A percentile compares a stretch with the other conserved stretches of the same genome.
Evolutionary conservation across 1,139 yeast species (phyloP).

Genomic region (Zygosaccharomyces sapae): DNA sequence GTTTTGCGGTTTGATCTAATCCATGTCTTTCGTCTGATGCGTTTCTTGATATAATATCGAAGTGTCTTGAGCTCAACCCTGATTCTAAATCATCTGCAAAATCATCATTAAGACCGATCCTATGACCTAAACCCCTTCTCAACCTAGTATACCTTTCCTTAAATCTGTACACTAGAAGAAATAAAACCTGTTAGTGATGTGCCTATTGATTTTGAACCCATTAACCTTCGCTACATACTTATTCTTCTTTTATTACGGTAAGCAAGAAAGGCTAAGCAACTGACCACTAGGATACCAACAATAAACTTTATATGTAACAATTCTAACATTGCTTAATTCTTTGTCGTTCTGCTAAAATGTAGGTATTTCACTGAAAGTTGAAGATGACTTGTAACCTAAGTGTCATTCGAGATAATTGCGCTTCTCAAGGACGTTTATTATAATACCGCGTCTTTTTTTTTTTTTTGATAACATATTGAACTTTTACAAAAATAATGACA

Average conservation of each 20-base stretch:
- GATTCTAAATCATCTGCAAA: constrained; percentile 58
- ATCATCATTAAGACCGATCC: constrained; percentile 32
- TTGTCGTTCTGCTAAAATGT: not conserved
- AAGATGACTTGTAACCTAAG: not conserved
- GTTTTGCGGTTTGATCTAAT: constrained; percentile 52
- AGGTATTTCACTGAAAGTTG: not conserved
- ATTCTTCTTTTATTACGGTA: constrained; percentile 12
- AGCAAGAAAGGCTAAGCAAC: constrained; percentile 8
- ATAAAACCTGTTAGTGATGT: too few relatives aligned
- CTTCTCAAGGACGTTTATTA: too few relatives aligned
- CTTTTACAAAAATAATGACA: not conserved
- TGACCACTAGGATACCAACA: constrained; percentile 11
- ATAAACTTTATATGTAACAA: constrained; percentile 8
- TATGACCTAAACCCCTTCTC: constrained; percentile 18
- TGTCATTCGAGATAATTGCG: not conserved
- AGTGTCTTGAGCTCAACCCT: constrained; percentile 62
- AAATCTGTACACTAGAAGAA: constrained; percentile 14
- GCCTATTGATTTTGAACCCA: not conserved
- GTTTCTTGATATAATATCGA: constrained; percentile 51
- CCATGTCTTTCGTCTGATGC: constrained; percentile 57
- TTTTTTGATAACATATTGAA: not conserved
- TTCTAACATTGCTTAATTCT: not conserved
- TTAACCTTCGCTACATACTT: constrained; percentile 16
- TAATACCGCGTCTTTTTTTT: not conserved
- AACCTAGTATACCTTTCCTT: constrained; percentile 15